These are phyloP conservation scores for Solanum medicagineum DNA, from an alignment of 257 asterid species.

Conservation along the genomic window DNA sequence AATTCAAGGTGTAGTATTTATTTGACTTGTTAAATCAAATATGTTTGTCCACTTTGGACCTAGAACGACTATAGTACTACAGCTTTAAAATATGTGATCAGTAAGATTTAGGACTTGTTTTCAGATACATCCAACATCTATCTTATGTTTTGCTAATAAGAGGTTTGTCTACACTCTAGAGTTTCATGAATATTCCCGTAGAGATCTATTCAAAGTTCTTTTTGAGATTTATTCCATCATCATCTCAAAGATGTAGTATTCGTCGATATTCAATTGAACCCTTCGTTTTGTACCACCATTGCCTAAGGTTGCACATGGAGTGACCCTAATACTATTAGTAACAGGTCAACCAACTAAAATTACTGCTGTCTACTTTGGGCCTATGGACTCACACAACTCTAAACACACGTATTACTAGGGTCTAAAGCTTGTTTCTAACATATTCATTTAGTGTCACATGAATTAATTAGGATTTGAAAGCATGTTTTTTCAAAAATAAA, in stretches of 20 bases:
- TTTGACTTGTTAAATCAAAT: not conserved
- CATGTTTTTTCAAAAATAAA: no score
- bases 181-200: not conserved
- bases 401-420: not conserved
- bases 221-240: not conserved
- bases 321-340: not conserved
- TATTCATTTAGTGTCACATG: not conserved
- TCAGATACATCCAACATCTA: rapidly evolving
- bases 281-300: not conserved
- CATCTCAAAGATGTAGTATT: not conserved
- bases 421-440: not conserved
- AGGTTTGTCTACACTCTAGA: rapidly evolving
- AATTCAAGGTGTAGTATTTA: not conserved
- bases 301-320: not conserved
- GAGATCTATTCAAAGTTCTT: not conserved
- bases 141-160: not conserved
- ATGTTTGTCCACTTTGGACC: not conserved
- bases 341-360: not conserved
- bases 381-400: not conserved
- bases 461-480: not conserved
- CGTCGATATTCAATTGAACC: not conserved
- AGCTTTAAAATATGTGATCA: not conserved
- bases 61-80: not conserved
- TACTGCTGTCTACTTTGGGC: not conserved
- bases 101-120: not conserved